phyloP scores from a whole-genome alignment of 148 eudicot species.

The Rhododendron griersonianum region DNA sequence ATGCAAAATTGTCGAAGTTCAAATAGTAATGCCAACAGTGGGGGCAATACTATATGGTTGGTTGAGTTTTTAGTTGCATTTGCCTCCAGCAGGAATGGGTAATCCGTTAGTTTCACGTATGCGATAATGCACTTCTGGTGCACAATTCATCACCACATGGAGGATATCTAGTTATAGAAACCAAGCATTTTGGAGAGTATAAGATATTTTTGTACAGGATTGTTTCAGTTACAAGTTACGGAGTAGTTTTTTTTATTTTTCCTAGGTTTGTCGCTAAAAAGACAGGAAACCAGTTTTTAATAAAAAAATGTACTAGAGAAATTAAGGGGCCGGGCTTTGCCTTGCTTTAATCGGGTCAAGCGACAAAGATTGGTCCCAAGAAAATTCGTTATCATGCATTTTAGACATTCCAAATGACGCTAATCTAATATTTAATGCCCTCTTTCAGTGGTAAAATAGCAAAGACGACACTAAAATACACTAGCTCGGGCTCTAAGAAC shows the following conservation, averaged over 20 bases:
- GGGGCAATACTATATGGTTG: too few relatives aligned
- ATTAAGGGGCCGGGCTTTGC: background rate
- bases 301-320: background rate
- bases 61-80: too few relatives aligned
- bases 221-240: background rate
- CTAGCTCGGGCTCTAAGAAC: background rate
- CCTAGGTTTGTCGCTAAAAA: too few relatives aligned
- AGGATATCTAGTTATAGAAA: too few relatives aligned
- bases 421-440: background rate
- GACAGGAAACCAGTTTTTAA: too few relatives aligned
- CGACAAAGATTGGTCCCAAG: background rate
- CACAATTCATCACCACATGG: too few relatives aligned
- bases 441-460: background rate
- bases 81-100: too few relatives aligned
- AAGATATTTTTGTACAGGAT: background rate
- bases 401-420: background rate
- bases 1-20: too few relatives aligned
- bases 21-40: too few relatives aligned
- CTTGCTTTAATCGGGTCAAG: background rate
- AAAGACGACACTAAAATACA: background rate
- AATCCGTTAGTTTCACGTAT: too few relatives aligned
- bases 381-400: background rate
- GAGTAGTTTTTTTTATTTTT: too few relatives aligned
- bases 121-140: too few relatives aligned
- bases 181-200: background rate